phyloP scores from a whole-genome alignment of 1,284 basidiomycete species.

The Boletellus sp. region DNA sequence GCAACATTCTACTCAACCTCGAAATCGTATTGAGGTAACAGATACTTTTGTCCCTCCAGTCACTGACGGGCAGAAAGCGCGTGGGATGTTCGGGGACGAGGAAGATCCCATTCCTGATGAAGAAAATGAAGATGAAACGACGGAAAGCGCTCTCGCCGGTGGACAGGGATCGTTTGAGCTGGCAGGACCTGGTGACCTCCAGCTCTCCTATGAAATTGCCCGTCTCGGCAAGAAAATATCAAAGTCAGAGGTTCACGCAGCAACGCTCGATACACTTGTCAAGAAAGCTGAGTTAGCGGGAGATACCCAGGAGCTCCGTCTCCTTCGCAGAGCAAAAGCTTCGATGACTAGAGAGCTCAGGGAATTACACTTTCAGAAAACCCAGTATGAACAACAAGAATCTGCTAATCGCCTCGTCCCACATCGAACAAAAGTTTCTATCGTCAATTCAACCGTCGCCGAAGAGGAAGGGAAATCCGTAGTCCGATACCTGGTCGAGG shows the following conservation, averaged over 20 bases:
- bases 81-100: constrained; percentile 37
- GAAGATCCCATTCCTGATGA: constrained; percentile 35
- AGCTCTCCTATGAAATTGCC: constrained; percentile 79
- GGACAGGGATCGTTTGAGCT: constrained; percentile 59
- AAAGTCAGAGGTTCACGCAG: constrained; percentile 76
- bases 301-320: constrained; percentile 77
- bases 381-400: constrained; percentile 89
- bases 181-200: constrained; percentile 81
- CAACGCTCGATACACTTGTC: constrained; percentile 82
- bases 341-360: constrained; percentile 81
- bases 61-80: constrained; percentile 18
- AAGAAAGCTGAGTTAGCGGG: constrained; percentile 94
- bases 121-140: constrained; percentile 39
- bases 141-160: constrained; percentile 43
- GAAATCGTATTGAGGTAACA: constrained; percentile 9
- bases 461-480: constrained; percentile 87
- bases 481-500: constrained; percentile 89
- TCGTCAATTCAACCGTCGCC: constrained; percentile 72
- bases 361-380: constrained; percentile 83
- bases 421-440: constrained; percentile 73
- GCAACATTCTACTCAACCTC: constrained; percentile 38
- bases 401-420: constrained; percentile 79
- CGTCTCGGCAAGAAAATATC: constrained; percentile 72
- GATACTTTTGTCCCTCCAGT: constrained; percentile 4
- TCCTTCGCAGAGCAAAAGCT: constrained; percentile 78